Base-by-base conservation (phyloP, 2,329 filamentous ascomycete genomes). In the Colletotrichum agaves region DNA sequence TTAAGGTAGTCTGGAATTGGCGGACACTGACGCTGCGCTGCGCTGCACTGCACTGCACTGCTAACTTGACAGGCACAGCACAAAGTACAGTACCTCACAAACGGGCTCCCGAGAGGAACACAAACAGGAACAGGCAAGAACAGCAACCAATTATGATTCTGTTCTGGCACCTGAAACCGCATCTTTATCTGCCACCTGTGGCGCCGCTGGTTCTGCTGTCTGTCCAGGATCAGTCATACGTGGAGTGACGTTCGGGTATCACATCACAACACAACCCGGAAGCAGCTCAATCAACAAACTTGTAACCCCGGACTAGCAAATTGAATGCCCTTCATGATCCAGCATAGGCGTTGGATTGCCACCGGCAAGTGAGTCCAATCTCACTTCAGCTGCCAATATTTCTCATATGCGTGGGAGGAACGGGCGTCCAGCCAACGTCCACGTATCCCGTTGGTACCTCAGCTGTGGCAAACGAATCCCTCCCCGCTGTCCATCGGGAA, bases 181-280 rank as follows among this genome's bases (percentile, higher is more conserved):
- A 31, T 43, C n/a, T 65, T 37, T 53, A 46, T 65, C 46, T 31
- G 57, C 47, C 39, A 61, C 63, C 21, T 10, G 23, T 47, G 63
- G 63, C 53, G 62, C 44, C 47, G 56, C 37, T 31, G 11, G 27
- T 44, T 31, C 12, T 58, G 23, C 23, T 27, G 27, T 27, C 27
- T n/a, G 39, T 46, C 39, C 35, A 17, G 55, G 15, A 44, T 12
- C 23, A 43, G 41, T 58, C 27, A 39, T 35, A 21, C n/a, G 27
- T 15, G 27, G 23, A 35, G 55, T 58, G 53, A 47, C 27, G 35
- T 37, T 19, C 35, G 55, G 47, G 44, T 31, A 44, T 60, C 61
- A 55, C 53, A 23, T 55, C 17, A 44, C 47, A 27, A 50, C 41
- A 21, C 11, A 27, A 50, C 41, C 11, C 11, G 44, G 17, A 15